A percentile compares a stretch with the other conserved stretches of the same genome.
These are phyloP conservation scores for Aspergillus terreus DNA, from an alignment of 2,329 filamentous ascomycete species.

Conservation along the genomic window DNA sequence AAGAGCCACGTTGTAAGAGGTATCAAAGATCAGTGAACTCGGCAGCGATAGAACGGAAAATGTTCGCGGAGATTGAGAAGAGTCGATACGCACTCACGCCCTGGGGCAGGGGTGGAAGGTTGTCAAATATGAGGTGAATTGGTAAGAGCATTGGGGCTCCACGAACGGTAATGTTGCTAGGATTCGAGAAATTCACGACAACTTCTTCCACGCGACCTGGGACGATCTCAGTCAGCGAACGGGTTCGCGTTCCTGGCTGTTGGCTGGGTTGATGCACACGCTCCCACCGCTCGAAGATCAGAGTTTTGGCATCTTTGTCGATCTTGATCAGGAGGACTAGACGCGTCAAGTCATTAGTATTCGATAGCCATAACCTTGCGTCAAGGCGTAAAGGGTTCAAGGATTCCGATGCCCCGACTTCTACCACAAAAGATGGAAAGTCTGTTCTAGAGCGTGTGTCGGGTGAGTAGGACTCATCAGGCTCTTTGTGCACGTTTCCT, in stretches of 20 bases:
- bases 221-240: neutral
- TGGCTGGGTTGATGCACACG: neutral
- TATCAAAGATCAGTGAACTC: no score
- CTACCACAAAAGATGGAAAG: no score
- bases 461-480: no score
- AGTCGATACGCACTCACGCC: no score
- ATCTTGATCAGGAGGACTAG: neutral
- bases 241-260: neutral
- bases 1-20: no score
- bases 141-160: neutral
- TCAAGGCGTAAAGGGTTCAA: neutral
- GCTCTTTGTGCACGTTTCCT: no score
- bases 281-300: neutral
- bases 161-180: neutral
- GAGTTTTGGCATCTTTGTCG: neutral
- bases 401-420: neutral
- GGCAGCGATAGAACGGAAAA: no score
- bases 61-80: no score
- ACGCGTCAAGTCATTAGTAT: neutral
- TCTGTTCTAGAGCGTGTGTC: no score
- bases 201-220: neutral
- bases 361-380: neutral
- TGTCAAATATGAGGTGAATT: neutral
- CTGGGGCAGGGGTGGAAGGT: neutral
- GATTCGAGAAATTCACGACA: neutral